Evolutionary conservation across 73 alveolate genomes (phyloP).

Genomic region (Paramecium biaurelia): DNA sequence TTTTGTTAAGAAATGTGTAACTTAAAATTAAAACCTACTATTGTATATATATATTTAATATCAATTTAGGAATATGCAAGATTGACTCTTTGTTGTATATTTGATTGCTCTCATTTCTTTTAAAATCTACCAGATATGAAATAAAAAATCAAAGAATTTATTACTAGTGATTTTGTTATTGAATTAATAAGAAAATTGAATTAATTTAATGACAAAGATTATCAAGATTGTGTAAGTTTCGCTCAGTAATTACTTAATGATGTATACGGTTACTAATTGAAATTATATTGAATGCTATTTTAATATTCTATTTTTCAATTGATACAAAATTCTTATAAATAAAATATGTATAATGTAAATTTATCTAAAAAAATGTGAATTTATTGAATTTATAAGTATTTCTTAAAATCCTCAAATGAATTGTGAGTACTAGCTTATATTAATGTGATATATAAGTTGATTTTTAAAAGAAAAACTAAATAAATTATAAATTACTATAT

Average conservation of each 20-base stretch:
- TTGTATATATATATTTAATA: not conserved
- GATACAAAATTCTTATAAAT: not conserved
- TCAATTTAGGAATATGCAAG: not conserved
- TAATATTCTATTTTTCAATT: not conserved
- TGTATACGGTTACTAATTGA: not conserved
- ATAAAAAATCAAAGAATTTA: not conserved
- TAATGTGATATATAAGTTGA: not conserved
- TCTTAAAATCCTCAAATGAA: no score
- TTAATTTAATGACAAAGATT: not conserved
- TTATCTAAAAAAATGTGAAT: no score
- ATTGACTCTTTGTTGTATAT: not conserved
- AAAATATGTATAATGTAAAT: no score
- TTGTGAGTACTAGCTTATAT: no score
- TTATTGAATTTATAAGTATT: no score
- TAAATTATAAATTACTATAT: not conserved
- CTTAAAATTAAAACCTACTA: conserved; percentile 28
- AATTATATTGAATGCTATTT: not conserved
- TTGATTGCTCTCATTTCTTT: conserved; percentile 10
- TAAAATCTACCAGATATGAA: not conserved
- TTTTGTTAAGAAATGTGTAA: conserved; percentile 29
- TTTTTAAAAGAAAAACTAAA: not conserved
- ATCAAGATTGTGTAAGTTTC: not conserved
- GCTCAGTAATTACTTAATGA: not conserved
- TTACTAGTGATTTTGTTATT: not conserved
- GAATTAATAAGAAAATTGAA: not conserved